Percentiles rank a stretch among this genome's conserved stretches.
phyloP scores from a whole-genome alignment of 2,329 filamentous ascomycete species.

The Hortaea werneckii region DNA sequence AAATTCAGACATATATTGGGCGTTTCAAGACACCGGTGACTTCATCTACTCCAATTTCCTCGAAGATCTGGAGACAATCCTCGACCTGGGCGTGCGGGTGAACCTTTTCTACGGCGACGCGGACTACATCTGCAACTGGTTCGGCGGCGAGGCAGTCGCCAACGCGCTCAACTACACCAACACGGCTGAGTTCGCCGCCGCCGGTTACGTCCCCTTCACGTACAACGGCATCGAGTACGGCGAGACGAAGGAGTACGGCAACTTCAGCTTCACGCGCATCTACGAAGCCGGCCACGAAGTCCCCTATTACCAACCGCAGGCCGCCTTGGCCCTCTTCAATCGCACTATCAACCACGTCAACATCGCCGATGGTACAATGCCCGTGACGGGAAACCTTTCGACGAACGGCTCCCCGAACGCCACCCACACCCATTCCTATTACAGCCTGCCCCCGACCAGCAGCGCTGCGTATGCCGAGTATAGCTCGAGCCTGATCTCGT shows the following conservation, averaged over 20 bases:
- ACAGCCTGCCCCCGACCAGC: constrained; percentile 20
- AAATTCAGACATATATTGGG: constrained; percentile 6
- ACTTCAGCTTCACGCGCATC: constrained; percentile 16
- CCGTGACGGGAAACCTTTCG: constrained; percentile 24
- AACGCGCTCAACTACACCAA: constrained; percentile 28
- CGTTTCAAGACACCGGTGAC: constrained; percentile 40
- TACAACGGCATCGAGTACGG: constrained; percentile 32
- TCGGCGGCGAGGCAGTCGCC: constrained; percentile 27
- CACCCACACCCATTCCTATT: constrained; percentile 29
- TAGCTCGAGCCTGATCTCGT: constrained; percentile 1
- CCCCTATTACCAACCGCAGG: constrained; percentile 16
- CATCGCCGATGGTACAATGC: constrained; percentile 25
- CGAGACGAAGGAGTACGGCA: constrained; percentile 20
- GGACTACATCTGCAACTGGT: constrained; percentile 32
- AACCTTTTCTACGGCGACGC: constrained; percentile 12
- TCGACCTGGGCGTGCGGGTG: constrained; percentile 27
- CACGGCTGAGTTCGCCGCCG: constrained; percentile 14
- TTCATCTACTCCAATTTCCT: constrained; percentile 51
- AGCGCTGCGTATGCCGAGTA: constrained; percentile 2
- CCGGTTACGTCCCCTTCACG: constrained; percentile 24
- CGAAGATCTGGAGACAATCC: constrained; percentile 31
- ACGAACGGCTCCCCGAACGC: constrained; percentile 24
- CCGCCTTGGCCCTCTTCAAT: constrained; percentile 20
- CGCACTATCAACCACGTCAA: constrained; percentile 25
- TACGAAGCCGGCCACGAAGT: constrained; percentile 31